Evolutionary conservation across 495 filamentous ascomycete genomes (phyloP), one percentile per base, ranked within the genome.

Genomic region (Aspergillus homomorphus): DNA sequence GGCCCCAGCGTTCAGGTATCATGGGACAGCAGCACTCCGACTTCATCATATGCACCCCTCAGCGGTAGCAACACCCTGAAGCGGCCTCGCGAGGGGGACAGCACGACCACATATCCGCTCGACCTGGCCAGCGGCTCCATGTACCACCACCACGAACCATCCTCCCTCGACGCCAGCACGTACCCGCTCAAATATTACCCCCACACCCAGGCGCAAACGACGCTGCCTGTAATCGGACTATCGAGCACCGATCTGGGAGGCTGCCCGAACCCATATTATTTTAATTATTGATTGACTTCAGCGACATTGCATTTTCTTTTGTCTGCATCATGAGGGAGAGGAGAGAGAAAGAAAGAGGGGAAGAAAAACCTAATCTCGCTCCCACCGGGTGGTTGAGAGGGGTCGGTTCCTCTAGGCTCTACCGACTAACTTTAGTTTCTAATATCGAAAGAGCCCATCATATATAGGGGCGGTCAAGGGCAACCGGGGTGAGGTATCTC

Each of bases 261-360:
- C 7, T 69, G 63, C 53, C 46, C 55, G 9, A 63, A 70, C 12
- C 69, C 71, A 2, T 76, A 71, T 42, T 73, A 72, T 60, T 76
- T 70, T 52, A 60, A 65, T 18, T 68, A 66, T 20, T 68, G 33
- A 38, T 6, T 12, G 9, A 28, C 26, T 28, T 28, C 9, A 28
- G 26, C 26, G 26, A 3, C 9, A 28, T 4, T 9, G 26, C 26
- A 28, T 28, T 28, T 28, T 9, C 9, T 28, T 28, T 28, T 3
- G 3, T 28, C 4, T 28, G 26, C 9, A 9, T 9, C 26, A 28
- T 28, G 4, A 28, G n/a, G n/a, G n/a, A 28, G 9, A 28, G n/a
- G 12, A 12, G 46, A 26, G n/a, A 23, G 15, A 49, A 23, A 49
- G 48, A 30, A 51, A 23, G 48, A 51, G 30, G 9, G 2, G 48